Percentiles rank a stretch among this genome's conserved stretches.
phyloP scores from a whole-genome alignment of 352 stramenopile species.

The Aphanomyces stellatus region DNA sequence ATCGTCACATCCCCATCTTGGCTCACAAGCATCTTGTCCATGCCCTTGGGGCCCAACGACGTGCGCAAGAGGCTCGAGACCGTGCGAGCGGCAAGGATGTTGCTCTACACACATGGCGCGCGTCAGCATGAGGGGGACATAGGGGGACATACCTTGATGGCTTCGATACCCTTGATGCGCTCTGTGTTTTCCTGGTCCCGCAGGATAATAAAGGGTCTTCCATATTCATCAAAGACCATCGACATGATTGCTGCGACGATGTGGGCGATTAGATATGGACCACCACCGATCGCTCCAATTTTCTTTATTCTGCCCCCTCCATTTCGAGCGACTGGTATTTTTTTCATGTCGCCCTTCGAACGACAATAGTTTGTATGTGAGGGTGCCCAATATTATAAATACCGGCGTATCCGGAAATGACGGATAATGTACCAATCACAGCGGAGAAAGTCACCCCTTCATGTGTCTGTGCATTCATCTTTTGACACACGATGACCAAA shows the following conservation, averaged over 20 bases:
- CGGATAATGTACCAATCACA: too few species aligned
- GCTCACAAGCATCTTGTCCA: slow-evolving; percentile 99
- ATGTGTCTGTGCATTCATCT: too few species aligned
- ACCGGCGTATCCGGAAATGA: too few species aligned
- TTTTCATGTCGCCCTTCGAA: too few species aligned
- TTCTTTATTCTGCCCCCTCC: not conserved
- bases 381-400: too few species aligned
- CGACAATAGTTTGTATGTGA: too few species aligned
- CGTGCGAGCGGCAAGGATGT: slow-evolving; percentile 96
- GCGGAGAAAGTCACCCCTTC: too few species aligned
- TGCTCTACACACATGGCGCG: slow-evolving; percentile 67
- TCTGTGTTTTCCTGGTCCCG: slow-evolving; percentile 98
- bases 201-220: slow-evolving; percentile 99
- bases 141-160: slow-evolving; percentile 83
- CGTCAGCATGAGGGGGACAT: not conserved
- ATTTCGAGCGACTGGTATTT: not conserved
- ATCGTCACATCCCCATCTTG: slow-evolving; percentile 99
- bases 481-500: slow-evolving; percentile 47
- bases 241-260: slow-evolving; percentile 59
- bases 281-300: not conserved
- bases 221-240: slow-evolving; percentile 98
- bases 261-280: not conserved
- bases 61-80: slow-evolving; percentile 97
- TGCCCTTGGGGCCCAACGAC: slow-evolving; percentile 95
- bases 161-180: slow-evolving; percentile 97